phyloP scores from a whole-genome alignment of 306 rosid genomes.

The Herpetospermum pedunculosum region DNA sequence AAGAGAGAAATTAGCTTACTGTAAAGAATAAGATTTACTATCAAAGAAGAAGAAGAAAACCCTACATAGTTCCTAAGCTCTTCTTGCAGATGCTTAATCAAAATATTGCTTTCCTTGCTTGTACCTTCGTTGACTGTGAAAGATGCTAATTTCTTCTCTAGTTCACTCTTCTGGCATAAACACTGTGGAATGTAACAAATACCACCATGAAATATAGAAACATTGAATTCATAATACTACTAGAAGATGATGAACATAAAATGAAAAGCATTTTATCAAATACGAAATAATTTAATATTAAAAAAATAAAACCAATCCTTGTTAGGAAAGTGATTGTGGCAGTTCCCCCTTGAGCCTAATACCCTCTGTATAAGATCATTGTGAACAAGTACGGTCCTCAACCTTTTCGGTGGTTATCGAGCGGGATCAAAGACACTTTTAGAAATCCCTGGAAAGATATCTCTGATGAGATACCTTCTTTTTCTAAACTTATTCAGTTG shows the following conservation, averaged over 20 bases:
- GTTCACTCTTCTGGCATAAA: slow-evolving; percentile 62
- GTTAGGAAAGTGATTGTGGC: no score
- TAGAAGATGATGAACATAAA: not conserved
- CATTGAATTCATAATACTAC: not conserved
- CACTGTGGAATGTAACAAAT: slow-evolving; percentile 36
- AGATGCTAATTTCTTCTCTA: slow-evolving; percentile 60
- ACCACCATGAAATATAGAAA: not conserved
- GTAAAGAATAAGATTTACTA: not conserved
- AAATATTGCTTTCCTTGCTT: slow-evolving; percentile 27
- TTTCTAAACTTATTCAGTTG: no score
- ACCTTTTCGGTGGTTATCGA: no score
- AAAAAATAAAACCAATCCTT: no score
- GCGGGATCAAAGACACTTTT: no score
- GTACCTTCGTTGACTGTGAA: slow-evolving; percentile 44
- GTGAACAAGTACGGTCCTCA: no score
- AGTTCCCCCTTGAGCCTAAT: no score
- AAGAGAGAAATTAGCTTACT: not conserved
- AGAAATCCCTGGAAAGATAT: no score
- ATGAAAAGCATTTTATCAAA: not conserved
- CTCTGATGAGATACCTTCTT: no score
- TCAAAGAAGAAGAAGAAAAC: slow-evolving; percentile 6
- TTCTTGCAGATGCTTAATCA: slow-evolving; percentile 77
- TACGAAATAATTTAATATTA: not conserved
- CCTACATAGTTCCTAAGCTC: slow-evolving; percentile 79
- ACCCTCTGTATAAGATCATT: no score